Evolutionary conservation across 345 rosid genomes (phyloP), one percentile per base, ranked within the genome.

Genomic region (Arabis alpina): DNA sequence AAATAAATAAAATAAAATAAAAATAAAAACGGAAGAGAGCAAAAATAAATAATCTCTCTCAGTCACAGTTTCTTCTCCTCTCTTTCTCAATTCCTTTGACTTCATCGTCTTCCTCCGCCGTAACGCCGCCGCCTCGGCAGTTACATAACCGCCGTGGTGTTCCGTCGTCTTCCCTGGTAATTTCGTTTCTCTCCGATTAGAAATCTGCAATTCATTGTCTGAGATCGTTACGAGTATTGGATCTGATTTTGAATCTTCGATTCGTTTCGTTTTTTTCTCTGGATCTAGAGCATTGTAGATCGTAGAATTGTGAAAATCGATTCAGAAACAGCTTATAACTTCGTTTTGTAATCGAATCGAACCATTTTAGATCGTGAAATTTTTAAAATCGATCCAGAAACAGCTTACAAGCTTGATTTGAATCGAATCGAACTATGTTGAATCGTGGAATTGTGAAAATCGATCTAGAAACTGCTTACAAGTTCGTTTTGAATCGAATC

Each of bases 171-270:
- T 8, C 47, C 66, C 66, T 48, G 64, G 74, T 68, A 53, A 28
- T 39, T 10, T 12, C 39, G 7, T 25, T 49, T 2, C 10, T 16
- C 8, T 28, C 28, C 40, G 70, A 63, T 54, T 10, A 50, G 36
- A 44, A 54, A 63, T 47, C 37, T 25, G 41, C 24, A 64, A 49
- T 65, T 37, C 4, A 39, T 7, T 6, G 14, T 50, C 5, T 27
- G 23, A 10, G 45, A 2, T 61, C 54, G 50, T 61, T 36, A 27
- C 25, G 10, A 66, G 63, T 53, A 52, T 24, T 39, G 73, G 79
- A 75, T 75, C 79, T 68, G 70, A 54, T 47, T 19, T 68, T 10
- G 30, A 75, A 40, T 19, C 19, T 65, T 39, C 9, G 57, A 37
- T 5, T 47, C 55, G 56, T 28, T 15, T 37, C 42, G 1, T 8